Conservation (phyloP, 345 rosid genomes). For the Ricinus communis region DNA sequence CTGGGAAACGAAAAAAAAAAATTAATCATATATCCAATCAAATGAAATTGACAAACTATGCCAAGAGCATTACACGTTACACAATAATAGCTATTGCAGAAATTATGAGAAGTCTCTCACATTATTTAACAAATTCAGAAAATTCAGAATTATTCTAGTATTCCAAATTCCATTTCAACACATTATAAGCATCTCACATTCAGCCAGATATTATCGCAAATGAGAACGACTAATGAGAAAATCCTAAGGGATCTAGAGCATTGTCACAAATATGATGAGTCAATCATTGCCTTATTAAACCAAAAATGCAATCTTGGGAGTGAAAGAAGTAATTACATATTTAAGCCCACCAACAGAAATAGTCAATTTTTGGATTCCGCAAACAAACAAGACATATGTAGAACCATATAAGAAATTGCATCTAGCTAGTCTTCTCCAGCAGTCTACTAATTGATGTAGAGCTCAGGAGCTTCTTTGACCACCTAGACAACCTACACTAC, state of each 20-base stretch:
- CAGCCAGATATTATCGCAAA: neutral
- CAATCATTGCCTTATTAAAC: neutral
- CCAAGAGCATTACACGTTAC: neutral
- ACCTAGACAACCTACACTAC: neutral
- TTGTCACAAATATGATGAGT: neutral
- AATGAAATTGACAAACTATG: neutral
- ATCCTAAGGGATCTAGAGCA: neutral
- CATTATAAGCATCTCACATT: neutral
- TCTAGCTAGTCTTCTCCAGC: neutral
- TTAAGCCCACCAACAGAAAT: neutral
- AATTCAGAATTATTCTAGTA: neutral
- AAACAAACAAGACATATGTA: neutral
- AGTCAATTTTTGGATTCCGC: neutral
- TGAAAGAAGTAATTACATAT: neutral
- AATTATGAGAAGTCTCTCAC: neutral
- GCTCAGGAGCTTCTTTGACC: neutral
- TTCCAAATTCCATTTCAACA: neutral
- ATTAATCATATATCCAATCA: neutral
- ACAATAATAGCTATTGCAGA: neutral
- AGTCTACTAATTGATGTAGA: neutral
- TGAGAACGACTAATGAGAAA: neutral
- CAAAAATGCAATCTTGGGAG: neutral
- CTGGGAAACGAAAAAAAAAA: conserved; percentile 38
- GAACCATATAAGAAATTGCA: neutral
- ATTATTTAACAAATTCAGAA: neutral